These are phyloP conservation scores for Mycena galericulata DNA, from an alignment of 768 basidiomycete species.

Conservation along the genomic window DNA sequence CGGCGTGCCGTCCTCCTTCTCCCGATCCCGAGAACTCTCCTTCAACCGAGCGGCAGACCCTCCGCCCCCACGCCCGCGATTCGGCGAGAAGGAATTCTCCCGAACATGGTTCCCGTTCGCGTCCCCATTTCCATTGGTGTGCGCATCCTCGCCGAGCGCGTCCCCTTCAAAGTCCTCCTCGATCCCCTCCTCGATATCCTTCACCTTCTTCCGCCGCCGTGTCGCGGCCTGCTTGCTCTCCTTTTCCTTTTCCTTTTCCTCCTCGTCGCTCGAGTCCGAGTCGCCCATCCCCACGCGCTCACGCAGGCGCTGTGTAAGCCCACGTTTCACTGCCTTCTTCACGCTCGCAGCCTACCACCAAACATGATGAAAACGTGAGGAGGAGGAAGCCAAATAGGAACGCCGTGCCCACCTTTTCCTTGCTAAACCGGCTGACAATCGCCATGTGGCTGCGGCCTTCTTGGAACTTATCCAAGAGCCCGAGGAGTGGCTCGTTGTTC, in stretches of 20 bases:
- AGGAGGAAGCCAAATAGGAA: background rate
- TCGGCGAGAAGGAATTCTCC: constrained; percentile 18
- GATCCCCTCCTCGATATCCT: constrained; percentile 35
- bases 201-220: constrained; percentile 33
- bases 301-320: constrained; percentile 82
- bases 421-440: constrained; percentile 83
- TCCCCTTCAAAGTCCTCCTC: constrained; percentile 32
- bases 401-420: constrained; percentile 66
- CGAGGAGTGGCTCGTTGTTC: constrained; percentile 85
- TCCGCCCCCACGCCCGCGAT: constrained; percentile 34
- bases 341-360: constrained; percentile 70
- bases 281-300: constrained; percentile 81
- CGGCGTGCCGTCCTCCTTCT: constrained; percentile 29
- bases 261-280: constrained; percentile 63
- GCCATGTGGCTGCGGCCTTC: constrained; percentile 94
- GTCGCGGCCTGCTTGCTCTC: constrained; percentile 35
- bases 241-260: constrained; percentile 38
- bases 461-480: constrained; percentile 90
- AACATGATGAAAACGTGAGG: background rate
- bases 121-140: constrained; percentile 4
- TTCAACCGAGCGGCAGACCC: constrained; percentile 19
- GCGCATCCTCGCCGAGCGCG: constrained; percentile 18
- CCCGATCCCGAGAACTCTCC: constrained; percentile 23
- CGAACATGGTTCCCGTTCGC: background rate
- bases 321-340: constrained; percentile 85